These are phyloP conservation scores for Blastocystis sp. DNA, from an alignment of 352 stramenopile species.

Conservation along the genomic window DNA sequence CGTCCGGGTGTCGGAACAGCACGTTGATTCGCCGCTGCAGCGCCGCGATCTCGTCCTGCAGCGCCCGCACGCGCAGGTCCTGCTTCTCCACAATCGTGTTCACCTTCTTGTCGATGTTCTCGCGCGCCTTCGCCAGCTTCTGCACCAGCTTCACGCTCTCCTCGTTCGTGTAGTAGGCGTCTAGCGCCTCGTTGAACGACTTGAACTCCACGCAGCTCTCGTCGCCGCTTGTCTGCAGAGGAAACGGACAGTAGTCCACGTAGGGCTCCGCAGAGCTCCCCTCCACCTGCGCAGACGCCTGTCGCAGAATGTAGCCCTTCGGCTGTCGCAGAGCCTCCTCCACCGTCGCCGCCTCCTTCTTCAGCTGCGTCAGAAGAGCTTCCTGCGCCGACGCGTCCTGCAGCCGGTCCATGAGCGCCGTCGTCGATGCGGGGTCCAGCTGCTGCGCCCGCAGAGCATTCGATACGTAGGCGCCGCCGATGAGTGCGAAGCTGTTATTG, in stretches of 20 bases:
- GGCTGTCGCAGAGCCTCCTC: background rate
- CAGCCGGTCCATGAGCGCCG: background rate
- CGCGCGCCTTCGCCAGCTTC: conserved; percentile 6
- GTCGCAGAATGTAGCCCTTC: background rate
- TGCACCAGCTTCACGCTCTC: conserved; percentile 13
- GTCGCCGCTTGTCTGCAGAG: background rate
- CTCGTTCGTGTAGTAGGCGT: conserved; percentile 37
- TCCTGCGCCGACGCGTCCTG: background rate
- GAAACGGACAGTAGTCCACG: conserved; percentile 26
- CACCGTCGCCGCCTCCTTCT: background rate
- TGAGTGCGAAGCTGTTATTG: background rate
- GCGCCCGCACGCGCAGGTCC: background rate
- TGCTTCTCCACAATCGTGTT: conserved; percentile 32
- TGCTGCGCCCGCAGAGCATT: background rate
- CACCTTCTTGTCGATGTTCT: conserved; percentile 23
- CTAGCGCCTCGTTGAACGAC: conserved; percentile 36
- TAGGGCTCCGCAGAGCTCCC: background rate
- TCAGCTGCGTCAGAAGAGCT: background rate
- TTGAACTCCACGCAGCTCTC: background rate
- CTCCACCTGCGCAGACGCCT: background rate
- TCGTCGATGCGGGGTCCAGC: background rate
- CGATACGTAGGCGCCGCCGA: background rate
- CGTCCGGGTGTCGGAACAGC: background rate
- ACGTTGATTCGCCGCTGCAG: background rate
- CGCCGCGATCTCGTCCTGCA: background rate